Conservation (phyloP, 306 rosid species). For the Pyrus communis region DNA sequence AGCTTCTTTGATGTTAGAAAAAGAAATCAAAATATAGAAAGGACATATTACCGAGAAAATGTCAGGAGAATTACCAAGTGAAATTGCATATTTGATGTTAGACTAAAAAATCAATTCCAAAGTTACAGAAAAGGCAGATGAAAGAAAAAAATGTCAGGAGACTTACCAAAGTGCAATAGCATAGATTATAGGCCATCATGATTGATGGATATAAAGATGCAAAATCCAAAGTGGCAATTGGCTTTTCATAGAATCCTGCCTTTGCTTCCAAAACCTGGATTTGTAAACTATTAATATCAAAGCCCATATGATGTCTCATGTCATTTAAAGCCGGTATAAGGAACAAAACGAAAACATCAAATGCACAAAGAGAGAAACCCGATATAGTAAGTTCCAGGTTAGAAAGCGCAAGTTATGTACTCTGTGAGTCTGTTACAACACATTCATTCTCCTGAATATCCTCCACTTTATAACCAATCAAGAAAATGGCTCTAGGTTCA, state of each 20-base stretch:
- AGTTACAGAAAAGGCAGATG: neutral
- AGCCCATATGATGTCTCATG: neutral
- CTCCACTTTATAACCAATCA: neutral
- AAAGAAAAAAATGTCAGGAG: constrained; percentile 9
- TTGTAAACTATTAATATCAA: neutral
- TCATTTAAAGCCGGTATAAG: neutral
- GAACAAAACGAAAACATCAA: neutral
- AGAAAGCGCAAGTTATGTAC: neutral
- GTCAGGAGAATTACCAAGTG: constrained; percentile 61
- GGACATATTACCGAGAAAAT: neutral
- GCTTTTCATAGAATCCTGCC: constrained; percentile 92
- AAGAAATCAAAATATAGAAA: neutral
- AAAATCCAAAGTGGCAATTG: constrained; percentile 95
- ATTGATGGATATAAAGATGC: constrained; percentile 97
- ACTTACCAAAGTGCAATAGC: constrained; percentile 94
- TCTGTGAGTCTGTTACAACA: neutral
- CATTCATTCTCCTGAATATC: neutral
- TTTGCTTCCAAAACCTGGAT: constrained; percentile 89
- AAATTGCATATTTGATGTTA: constrained; percentile 59
- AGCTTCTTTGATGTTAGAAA: constrained; percentile 5
- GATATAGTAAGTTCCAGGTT: neutral
- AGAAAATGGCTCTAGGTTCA: neutral
- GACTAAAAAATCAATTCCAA: neutral
- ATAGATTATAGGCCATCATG: constrained; percentile 98
- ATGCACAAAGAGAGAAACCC: neutral